Base-by-base conservation (phyloP, 306 rosid genomes). In the Fragaria ananassa region DNA sequence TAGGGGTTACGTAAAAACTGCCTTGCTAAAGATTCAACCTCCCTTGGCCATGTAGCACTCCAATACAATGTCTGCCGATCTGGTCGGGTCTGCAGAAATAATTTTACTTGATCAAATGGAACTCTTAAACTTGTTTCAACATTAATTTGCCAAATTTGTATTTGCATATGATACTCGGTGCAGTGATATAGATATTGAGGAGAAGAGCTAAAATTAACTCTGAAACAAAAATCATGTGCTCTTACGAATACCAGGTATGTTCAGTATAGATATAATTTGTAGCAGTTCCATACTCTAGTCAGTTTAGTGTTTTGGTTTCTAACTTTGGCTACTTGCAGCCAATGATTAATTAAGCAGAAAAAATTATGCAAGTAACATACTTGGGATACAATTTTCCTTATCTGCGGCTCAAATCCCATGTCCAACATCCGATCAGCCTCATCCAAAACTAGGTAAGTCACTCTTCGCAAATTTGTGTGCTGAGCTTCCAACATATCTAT, bases 41-140 rank as follows among this genome's bases (percentile, higher is more conserved):
- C 97, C 88, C 87, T 92, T 81, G 98, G 98, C 98, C 98, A 95
- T 15, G 98, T 95, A 78, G 98, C 98, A 83, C 98, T 95, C 98
- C 98, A 95, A 63, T 90, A 92, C 78, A 95, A 85, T 47, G 98
- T 95, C 90, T 95, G 98, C 77, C 98, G 87, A 86, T 95, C 98
- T 57, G 98, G 98, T 73, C 97, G 93, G 77, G 93, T 89, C 98
- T 95, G 88, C 69, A 53, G 85, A 80, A 74, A 74, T 5, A 21
- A 71, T 63, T 17, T 44, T 63, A 51, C 45, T 56, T 25, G 29
- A 53, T 76, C 47, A 56, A 66, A 46, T 23, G n/a, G 51, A 49
- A 51, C 27, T 62, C 29, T 21, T 45, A 81, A 15, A 7, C 17
- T 11, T 6, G 41, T 3, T 35, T 54, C 18, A 37, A 67, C 62